Percentiles rank a stretch among this genome's conserved stretches.
Conservation (phyloP, 371 early-diverging fungal genomes). For the Syncephalastrum racemosum region DNA sequence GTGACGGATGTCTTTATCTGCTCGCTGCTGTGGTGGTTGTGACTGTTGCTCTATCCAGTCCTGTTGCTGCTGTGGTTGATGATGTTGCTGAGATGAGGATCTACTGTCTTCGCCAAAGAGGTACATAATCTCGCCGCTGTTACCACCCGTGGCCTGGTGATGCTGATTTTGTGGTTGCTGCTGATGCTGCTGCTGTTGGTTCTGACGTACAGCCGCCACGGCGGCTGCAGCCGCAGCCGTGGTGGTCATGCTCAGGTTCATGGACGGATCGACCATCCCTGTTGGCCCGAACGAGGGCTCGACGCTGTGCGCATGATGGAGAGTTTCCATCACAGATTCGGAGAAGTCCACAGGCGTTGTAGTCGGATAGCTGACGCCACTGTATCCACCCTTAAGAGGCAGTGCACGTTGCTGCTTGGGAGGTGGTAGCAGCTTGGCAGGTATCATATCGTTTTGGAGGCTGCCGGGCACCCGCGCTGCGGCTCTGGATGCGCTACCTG, state of each 20-base stretch:
- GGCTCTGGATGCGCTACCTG: not conserved
- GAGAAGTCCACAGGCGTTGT: constrained; percentile 11
- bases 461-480: not conserved
- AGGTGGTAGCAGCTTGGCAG: constrained; percentile 18
- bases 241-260: not conserved
- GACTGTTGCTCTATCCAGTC: not conserved
- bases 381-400: constrained; percentile 14
- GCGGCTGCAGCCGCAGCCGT: not conserved
- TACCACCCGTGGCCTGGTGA: constrained; percentile 1
- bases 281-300: constrained; percentile 7
- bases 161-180: not conserved
- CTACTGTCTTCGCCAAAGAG: not conserved
- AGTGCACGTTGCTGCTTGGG: constrained; percentile 16
- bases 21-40: not conserved
- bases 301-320: constrained; percentile 11
- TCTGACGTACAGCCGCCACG: not conserved
- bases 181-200: constrained; percentile 1
- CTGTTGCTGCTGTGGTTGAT: constrained; percentile 1
- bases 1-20: not conserved
- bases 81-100: not conserved
- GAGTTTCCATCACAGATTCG: constrained; percentile 14
- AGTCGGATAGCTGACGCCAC: constrained; percentile 4
- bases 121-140: not conserved
- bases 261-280: constrained; percentile 8
- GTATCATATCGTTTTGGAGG: constrained; percentile 8